A percentile compares a stretch with the other conserved stretches of the same genome.
phyloP scores from a whole-genome alignment of 1,284 basidiomycete species.

The Irpex rosettiformis region DNA sequence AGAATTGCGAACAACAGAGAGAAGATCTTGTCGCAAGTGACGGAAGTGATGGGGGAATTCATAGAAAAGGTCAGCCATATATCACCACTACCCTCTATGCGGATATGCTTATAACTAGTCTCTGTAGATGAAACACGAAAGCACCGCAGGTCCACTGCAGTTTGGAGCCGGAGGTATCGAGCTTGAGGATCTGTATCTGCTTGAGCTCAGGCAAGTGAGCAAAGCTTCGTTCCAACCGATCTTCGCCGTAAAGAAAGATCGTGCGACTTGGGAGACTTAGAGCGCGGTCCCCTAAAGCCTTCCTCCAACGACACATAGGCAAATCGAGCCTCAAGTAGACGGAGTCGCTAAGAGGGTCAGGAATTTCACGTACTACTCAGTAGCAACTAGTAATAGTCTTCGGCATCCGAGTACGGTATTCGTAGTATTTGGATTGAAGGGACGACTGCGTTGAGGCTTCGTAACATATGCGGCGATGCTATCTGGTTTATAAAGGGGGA shows the following conservation, averaged over 20 bases:
- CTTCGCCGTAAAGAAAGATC: background rate
- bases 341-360: no score
- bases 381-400: no score
- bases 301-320: no score
- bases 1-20: background rate
- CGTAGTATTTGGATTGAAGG: no score
- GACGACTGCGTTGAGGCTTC: no score
- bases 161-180: slow-evolving; percentile 7
- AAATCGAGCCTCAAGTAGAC: no score
- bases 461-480: no score
- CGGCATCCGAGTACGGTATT: no score
- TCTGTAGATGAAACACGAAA: background rate
- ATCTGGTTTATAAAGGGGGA: no score
- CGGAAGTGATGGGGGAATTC: background rate
- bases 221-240: slow-evolving; percentile 8
- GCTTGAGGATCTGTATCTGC: slow-evolving; percentile 9
- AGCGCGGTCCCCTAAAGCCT: background rate
- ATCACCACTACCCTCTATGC: background rate
- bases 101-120: background rate
- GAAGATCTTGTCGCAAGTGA: background rate
- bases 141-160: background rate
- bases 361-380: no score
- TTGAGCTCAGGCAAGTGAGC: slow-evolving; percentile 6
- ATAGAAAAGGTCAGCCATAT: background rate
- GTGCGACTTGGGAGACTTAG: background rate